phyloP scores from a whole-genome alignment of 176 grass and related monocot species.

The Juncus effusus region DNA sequence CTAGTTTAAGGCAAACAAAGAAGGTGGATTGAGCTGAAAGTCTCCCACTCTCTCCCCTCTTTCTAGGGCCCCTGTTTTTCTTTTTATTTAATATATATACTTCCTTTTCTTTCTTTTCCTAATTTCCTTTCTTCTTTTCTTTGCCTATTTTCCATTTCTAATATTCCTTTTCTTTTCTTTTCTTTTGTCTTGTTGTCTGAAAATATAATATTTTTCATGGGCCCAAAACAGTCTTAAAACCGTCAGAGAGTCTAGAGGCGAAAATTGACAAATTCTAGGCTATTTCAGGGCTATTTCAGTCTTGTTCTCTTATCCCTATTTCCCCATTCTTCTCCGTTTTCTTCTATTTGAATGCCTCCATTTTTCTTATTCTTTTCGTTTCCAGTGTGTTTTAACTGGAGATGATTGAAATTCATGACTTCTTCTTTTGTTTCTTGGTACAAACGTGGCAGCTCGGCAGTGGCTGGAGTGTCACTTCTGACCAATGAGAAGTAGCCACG shows the following conservation, averaged over 20 bases:
- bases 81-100: background rate
- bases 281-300: conserved; percentile 1
- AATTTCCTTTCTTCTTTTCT: conserved; percentile 11
- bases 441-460: background rate
- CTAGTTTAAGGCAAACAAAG: conserved; percentile 1
- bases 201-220: background rate
- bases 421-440: conserved; percentile 2
- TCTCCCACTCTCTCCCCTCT: conserved; percentile 28
- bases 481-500: conserved; percentile 11
- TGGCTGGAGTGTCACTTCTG: background rate
- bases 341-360: background rate
- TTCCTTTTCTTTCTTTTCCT: background rate
- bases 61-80: conserved; percentile 12
- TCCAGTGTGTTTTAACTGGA: background rate
- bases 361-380: background rate
- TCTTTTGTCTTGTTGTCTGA: background rate
- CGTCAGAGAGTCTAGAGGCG: conserved; percentile 21
- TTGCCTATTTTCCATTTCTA: conserved; percentile 1
- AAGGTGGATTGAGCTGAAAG: conserved; percentile 13
- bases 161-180: background rate
- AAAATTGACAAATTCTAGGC: conserved; percentile 30
- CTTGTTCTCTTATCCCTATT: conserved; percentile 6
- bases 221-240: conserved; percentile 8
- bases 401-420: background rate
- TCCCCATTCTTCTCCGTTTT: background rate